Base-by-base conservation (phyloP, 768 basidiomycete species). In the Mycena floridula region DNA sequence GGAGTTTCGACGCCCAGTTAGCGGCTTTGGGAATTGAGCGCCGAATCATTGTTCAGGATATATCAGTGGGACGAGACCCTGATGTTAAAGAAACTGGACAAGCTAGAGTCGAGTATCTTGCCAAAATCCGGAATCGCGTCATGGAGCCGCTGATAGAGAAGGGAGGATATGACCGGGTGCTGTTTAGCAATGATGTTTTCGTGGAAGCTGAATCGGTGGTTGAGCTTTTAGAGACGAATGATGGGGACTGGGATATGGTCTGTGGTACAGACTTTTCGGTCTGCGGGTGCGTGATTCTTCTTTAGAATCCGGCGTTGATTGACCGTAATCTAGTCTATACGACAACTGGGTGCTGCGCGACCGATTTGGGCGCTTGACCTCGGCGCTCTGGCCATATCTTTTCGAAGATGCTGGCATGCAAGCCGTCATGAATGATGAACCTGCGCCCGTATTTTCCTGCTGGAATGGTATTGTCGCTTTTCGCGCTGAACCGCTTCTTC, bases 401-500 rank as follows among this genome's bases (percentile, higher is more conserved):
- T 58, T 71, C 30, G 68, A 73, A 37, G 50, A 58, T 5, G 62
- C 59, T 9, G 64, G 54, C 40, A 58, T 61, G 48, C 51, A 57
- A 32, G 64, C 65, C 3, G 60, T 72, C 53, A 54, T 60, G 40
- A 49, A 42, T 8, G 70, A 66, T 25, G 60, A 64, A 12, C 68
- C 72, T 11, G 70, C 61, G 2, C 70, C 72, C 11, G 70, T 71
- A 5, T 67, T 70, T 44, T 48, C 67, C 0, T 73, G 71, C 54
- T 73, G 71, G 71, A 73, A 73, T 40, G 72, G 72, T 24, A 67
- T 72, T 49, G 59, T 60, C 40, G 64, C 63, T 2, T 65, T 73
- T 50, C 36, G 50, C 8, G 63, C 70, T 0, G 70, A 73, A 39
- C 68, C 70, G 4, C 37, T 73, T 24, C 58, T 71, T 25, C 69